phyloP scores from a whole-genome alignment of 1,284 basidiomycete genomes.

The Fomitopsis palustris region DNA sequence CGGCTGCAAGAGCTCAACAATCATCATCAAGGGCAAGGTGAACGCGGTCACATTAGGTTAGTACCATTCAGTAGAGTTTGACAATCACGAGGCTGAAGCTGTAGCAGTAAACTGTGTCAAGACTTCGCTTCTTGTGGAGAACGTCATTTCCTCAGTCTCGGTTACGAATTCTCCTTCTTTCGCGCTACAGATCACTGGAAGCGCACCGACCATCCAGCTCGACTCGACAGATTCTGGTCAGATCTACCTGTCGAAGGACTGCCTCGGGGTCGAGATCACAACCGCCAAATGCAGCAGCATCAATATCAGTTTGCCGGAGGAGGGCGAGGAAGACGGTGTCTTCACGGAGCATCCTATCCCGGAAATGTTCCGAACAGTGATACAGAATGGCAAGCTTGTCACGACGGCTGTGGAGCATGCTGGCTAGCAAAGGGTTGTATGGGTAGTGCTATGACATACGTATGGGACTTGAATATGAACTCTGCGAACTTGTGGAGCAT shows the following conservation, averaged over 20 bases:
- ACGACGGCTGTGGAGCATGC: conserved; percentile 89
- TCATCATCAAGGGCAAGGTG: conserved; percentile 91
- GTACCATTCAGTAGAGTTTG: conserved; percentile 24
- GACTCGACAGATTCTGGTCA: conserved; percentile 96
- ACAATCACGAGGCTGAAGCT: neutral
- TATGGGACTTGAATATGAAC: neutral
- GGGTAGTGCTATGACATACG: neutral
- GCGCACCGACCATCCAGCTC: conserved; percentile 88
- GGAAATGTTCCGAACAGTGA: conserved; percentile 90
- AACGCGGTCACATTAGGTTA: conserved; percentile 90
- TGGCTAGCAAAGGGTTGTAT: conserved; percentile 42
- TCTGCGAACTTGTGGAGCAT: neutral
- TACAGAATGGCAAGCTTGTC: conserved; percentile 83
- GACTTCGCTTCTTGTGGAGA: conserved; percentile 87
- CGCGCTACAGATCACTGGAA: conserved; percentile 88
- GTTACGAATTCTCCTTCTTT: conserved; percentile 93
- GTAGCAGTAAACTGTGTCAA: conserved; percentile 83
- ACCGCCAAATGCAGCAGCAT: conserved; percentile 95
- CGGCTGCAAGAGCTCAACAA: conserved; percentile 87
- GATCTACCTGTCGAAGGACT: conserved; percentile 87
- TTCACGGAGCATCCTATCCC: conserved; percentile 91
- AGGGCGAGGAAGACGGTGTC: conserved; percentile 87
- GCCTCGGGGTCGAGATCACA: conserved; percentile 82
- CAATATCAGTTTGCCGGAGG: conserved; percentile 88
- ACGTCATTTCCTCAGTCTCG: conserved; percentile 86